Evolutionary conservation across 495 filamentous ascomycete genomes (phyloP).

Genomic region (Tuber calosporum): DNA sequence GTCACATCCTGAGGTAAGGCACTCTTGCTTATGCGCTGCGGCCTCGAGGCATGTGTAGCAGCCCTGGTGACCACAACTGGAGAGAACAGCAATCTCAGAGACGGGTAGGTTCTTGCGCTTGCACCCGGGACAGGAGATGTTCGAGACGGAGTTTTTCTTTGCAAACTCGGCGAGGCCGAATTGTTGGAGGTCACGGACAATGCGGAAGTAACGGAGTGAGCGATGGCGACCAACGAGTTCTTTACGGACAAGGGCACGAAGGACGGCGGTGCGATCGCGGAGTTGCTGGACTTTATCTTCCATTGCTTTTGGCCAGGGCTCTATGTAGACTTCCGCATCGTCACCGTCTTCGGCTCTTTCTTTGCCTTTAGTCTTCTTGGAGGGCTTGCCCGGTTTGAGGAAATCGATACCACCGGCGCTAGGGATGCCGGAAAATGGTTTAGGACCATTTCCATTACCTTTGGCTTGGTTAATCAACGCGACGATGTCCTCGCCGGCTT

Average conservation of each 20-base stretch:
- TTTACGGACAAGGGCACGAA: conserved; percentile 35
- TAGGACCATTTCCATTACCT: conserved; percentile 24
- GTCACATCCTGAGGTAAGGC: conserved; percentile 36
- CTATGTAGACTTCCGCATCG: conserved; percentile 27
- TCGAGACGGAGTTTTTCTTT: conserved; percentile 27
- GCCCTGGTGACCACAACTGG: conserved; percentile 50
- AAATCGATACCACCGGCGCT: conserved; percentile 22
- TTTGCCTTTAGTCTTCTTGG: conserved; percentile 24
- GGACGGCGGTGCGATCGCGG: conserved; percentile 35
- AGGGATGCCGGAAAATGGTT: conserved; percentile 24
- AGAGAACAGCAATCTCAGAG: conserved; percentile 44
- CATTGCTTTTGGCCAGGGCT: conserved; percentile 32
- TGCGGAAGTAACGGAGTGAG: conserved; percentile 40
- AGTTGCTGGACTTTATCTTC: conserved; percentile 36
- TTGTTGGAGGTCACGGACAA: conserved; percentile 41
- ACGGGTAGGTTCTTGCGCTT: conserved; percentile 18
- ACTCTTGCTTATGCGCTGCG: conserved; percentile 35
- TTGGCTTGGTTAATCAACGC: conserved; percentile 38
- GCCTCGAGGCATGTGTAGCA: conserved; percentile 45
- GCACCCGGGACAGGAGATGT: conserved; percentile 43
- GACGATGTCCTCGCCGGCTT: conserved; percentile 33
- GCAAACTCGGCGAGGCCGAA: conserved; percentile 33
- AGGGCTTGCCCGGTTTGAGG: conserved; percentile 19
- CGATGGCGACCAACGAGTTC: conserved; percentile 41
- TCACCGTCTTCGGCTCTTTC: conserved; percentile 13